Conservation (phyloP, 2,329 filamentous ascomycete species). For the Aurifilum marmelostoma region DNA sequence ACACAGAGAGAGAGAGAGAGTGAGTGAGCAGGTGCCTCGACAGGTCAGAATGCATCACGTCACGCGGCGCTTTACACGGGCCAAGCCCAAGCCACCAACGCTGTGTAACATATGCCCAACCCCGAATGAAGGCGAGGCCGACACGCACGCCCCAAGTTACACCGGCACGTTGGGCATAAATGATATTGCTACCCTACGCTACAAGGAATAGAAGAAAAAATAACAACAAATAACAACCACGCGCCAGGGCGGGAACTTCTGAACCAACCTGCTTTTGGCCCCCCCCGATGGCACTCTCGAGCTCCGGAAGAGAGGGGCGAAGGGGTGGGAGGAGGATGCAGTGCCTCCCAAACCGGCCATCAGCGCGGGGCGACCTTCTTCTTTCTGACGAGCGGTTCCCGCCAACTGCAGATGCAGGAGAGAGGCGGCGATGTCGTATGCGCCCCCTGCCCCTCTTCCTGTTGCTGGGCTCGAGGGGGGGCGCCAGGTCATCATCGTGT, state of each 20-base stretch:
- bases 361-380: not conserved
- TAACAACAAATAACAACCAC: not conserved
- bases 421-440: not conserved
- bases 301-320: not conserved
- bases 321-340: not conserved
- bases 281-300: not conserved
- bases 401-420: not conserved
- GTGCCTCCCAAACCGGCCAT: not conserved
- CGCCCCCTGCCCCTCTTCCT: too few relatives aligned
- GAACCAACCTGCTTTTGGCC: not conserved
- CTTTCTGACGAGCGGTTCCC: not conserved
- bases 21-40: not conserved
- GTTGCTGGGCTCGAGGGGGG: too few relatives aligned
- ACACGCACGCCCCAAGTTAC: not conserved
- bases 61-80: not conserved
- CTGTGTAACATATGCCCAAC: constrained; percentile 15
- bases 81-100: constrained; percentile 8
- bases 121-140: not conserved
- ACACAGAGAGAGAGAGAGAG: too few relatives aligned
- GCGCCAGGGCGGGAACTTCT: not conserved
- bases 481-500: too few relatives aligned
- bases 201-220: too few relatives aligned
- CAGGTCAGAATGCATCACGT: not conserved
- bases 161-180: not conserved
- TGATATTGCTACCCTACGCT: not conserved